Conservation (phyloP, 805 yeast species). For the Candida maltosa region DNA sequence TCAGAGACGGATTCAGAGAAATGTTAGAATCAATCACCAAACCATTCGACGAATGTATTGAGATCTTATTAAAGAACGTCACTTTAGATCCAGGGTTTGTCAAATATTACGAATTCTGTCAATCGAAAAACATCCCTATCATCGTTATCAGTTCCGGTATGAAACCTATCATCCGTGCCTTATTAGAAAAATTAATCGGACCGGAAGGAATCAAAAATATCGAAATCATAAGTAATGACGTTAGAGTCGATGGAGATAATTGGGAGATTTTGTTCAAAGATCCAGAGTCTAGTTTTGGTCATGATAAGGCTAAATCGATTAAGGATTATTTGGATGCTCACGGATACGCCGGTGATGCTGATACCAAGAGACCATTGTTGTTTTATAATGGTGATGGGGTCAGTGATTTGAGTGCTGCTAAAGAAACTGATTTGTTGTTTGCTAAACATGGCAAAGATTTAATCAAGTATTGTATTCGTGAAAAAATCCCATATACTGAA, state of each 20-base stretch:
- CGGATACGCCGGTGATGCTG: constrained; percentile 23
- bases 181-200: constrained; percentile 74
- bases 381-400: constrained; percentile 99
- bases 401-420: constrained; percentile 90
- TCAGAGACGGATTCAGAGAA: constrained; percentile 77
- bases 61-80: constrained; percentile 59
- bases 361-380: constrained; percentile 49
- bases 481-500: constrained; percentile 79
- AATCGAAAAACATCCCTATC: constrained; percentile 68
- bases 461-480: constrained; percentile 76
- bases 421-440: constrained; percentile 88
- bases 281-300: constrained; percentile 82
- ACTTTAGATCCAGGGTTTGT: constrained; percentile 88
- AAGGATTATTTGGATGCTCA: constrained; percentile 38
- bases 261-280: constrained; percentile 90
- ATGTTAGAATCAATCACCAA: constrained; percentile 79
- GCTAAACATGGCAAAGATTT: constrained; percentile 92
- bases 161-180: constrained; percentile 83
- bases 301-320: constrained; percentile 87
- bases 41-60: constrained; percentile 82
- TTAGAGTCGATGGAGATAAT: constrained; percentile 45
- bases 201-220: constrained; percentile 67
- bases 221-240: constrained; percentile 80
- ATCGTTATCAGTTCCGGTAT: constrained; percentile 90
- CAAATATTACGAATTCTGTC: constrained; percentile 77